Conservation (phyloP, 108 stramenopile species). For the Ochromonas danica region DNA sequence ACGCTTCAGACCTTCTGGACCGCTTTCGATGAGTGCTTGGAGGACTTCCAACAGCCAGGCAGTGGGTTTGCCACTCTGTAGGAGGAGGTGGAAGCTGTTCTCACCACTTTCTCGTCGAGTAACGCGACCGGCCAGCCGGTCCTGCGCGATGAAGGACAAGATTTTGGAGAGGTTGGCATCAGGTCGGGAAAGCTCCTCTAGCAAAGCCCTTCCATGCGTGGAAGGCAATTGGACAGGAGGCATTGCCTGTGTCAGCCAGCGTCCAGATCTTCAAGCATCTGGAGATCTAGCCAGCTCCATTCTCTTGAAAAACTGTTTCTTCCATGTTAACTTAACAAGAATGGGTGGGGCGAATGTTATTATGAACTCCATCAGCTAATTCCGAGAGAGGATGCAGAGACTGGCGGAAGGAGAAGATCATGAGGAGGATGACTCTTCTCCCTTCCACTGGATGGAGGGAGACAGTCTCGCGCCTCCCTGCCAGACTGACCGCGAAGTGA, state of each 20-base stretch:
- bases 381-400: no score
- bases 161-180: not conserved
- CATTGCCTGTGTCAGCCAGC: no score
- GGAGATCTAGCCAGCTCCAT: no score
- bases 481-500: slow-evolving; percentile 37
- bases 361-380: no score
- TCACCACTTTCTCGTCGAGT: not conserved
- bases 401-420: no score
- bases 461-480: slow-evolving; percentile 53
- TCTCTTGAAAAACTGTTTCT: no score
- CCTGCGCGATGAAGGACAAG: not conserved
- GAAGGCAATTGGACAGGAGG: no score
- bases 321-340: no score
- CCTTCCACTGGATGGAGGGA: slow-evolving; percentile 50
- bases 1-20: not conserved
- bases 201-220: not conserved
- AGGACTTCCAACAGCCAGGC: not conserved
- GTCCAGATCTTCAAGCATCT: no score
- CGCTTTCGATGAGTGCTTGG: not conserved
- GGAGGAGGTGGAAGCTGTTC: not conserved
- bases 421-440: no score
- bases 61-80: not conserved
- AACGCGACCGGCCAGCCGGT: not conserved
- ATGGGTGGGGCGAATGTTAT: no score
- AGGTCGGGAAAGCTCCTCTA: not conserved